Evolutionary conservation across 441 rosid genomes (phyloP).

Genomic region (Syzygium syzygioides): DNA sequence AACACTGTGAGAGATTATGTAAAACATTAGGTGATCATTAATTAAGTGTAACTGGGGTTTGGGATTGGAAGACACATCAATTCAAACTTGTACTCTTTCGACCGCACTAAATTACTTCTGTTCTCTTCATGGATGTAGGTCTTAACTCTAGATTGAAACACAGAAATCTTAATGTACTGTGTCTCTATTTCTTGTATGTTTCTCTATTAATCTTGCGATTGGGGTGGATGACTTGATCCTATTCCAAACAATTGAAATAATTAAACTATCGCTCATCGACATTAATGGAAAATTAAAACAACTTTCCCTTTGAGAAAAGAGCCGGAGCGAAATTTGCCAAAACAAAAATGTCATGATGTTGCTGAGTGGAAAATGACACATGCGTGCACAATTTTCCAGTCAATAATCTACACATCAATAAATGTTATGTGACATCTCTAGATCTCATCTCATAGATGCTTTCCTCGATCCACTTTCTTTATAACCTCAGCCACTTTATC

Average conservation of each 20-base stretch:
- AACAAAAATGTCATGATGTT: neutral
- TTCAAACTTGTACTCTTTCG: neutral
- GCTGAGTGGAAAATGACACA: conserved; percentile 5
- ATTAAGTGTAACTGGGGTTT: neutral
- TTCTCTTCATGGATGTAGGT: neutral
- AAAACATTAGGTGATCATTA: neutral
- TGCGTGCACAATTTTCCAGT: neutral
- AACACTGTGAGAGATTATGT: neutral
- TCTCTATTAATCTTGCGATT: neutral
- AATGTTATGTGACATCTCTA: conserved; percentile 6
- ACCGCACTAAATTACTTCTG: neutral
- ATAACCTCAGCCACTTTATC: conserved; percentile 4
- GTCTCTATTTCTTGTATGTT: neutral
- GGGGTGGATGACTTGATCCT: neutral
- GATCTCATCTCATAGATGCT: neutral
- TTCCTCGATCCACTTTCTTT: neutral
- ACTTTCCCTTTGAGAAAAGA: neutral
- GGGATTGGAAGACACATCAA: neutral
- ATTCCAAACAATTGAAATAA: neutral
- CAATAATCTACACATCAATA: neutral
- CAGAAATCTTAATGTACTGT: neutral
- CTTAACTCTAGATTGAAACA: neutral
- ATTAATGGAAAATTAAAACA: neutral
- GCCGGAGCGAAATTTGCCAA: too few species aligned
- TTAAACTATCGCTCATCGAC: neutral